Evolutionary conservation across 2,329 filamentous ascomycete genomes (phyloP), one percentile per base, ranked within the genome.

Genomic region (Cladosporium halotolerans): DNA sequence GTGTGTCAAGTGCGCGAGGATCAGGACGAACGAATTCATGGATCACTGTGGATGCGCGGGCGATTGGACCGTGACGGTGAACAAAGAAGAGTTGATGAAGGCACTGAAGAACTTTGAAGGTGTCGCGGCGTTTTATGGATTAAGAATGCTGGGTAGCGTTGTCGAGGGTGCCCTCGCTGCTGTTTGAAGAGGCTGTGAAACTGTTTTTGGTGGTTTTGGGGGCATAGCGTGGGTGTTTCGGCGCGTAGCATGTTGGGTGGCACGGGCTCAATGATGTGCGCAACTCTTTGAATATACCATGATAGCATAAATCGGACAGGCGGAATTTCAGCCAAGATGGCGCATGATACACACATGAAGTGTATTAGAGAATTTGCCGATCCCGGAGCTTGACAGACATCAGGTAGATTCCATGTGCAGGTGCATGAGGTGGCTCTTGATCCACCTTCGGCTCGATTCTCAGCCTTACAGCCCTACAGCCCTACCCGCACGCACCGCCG

Each of bases 21-120:
- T 96, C 38, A 77, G 89, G 66, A 78, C 88, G 39, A 97, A 96
- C 68, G 92, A 96, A 65, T 95, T 97, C 63, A 90, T 93, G 84
- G 92, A 96, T 69, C 91, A 97, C 70, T 99, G 95, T 71, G 86
- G 85, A 9, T 99, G 93, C 75, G 89, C 88, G 57, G 93, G 93
- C 3, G 80, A 81, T 55, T 99, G 93, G 93, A 79, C 78, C 14
- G 82, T 82, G 59, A 88, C 83, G 16, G 77, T 91, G 55, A 80
- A 84, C 60, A 77, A 79, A 58, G 81, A 79, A 31, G 86, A 87
- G 28, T 73, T 92, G 23, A 71, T 80, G 64, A 81, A 76, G 66
- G 79, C 75, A 66, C 63, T 97, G 63, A 77, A 70, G 40, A 86
- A 96, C 4, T 85, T 89, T 70, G 78, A 76, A 60, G 83, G 80